Evolutionary conservation across 2,329 filamentous ascomycete species (phyloP), one percentile per base, ranked within the genome.

Genomic region (Diaporthe ilicicola): DNA sequence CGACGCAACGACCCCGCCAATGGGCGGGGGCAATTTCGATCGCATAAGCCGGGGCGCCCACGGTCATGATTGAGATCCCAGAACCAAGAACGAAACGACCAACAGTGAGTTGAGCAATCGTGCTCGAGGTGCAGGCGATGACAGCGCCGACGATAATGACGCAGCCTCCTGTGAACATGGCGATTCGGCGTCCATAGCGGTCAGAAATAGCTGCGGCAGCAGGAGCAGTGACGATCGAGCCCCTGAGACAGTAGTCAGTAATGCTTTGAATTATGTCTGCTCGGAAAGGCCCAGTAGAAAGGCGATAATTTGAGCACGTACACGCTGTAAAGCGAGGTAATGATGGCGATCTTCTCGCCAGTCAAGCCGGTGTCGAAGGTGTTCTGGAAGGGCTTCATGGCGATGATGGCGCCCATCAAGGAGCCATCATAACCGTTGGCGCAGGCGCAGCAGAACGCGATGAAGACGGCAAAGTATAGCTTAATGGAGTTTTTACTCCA

Each of bases 371-470:
- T 80, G 6, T 82, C 73, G 73, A 86, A 85, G 1, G 77, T 78
- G 0, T 78, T 64, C 70, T 83, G 79, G 77, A 85, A 86, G 61
- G 80, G 76, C 0, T 76, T n/a, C 83, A 85, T 85, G 67, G 82
- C 84, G 59, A 82, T 79, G 73, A 85, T 81, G 64, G 75, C 77
- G 7, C 80, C 86, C 78, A 85, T 83, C 32, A 85, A 79, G 10
- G 83, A 84, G 68, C 82, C 81, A 78, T 86, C 84, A 73, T 85
- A 86, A 72, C 84, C 84, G 75, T 85, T 85, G 74, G 84, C 83
- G 71, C 83, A 85, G 48, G 83, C 81, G 72, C 84, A 84, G 76
- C 82, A 84, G 73, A 85, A 84, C 10, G 81, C 78, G 34, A 85
- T 74, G 44, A 85, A 85, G 61, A 86, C 82, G 70, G 81, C 78